Evolutionary conservation across 169 alveolate genomes (phyloP).

Genomic region (Plasmodium inui): DNA sequence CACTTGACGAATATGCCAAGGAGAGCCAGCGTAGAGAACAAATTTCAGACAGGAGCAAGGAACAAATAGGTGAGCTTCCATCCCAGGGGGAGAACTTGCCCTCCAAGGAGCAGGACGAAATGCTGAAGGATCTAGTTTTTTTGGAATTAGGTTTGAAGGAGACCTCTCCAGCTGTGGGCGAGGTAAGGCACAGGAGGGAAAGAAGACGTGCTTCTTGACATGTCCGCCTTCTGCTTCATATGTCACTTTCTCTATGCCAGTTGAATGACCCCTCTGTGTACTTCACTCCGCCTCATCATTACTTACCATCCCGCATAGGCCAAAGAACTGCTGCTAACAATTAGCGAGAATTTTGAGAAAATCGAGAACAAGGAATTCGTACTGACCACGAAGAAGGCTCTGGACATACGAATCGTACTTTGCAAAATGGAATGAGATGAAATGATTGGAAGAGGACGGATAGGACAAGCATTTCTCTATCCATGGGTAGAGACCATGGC

Average conservation of each 20-base stretch:
- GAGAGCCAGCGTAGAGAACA: constrained; percentile 8
- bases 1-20: constrained; percentile 24
- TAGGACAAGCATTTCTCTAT: background rate
- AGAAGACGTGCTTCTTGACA: background rate
- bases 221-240: background rate
- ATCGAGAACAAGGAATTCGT: constrained; percentile 48
- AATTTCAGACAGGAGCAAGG: background rate
- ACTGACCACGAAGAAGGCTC: constrained; percentile 31
- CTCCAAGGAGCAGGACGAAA: constrained; percentile 30
- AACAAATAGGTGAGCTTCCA: background rate
- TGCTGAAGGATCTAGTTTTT: constrained; percentile 35
- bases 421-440: background rate
- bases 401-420: constrained; percentile 60
- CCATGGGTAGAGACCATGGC: background rate
- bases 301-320: constrained; percentile 1
- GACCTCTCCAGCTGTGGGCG: constrained; percentile 3
- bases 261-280: background rate
- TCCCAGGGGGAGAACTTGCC: background rate
- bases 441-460: background rate
- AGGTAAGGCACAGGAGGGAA: background rate
- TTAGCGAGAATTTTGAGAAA: constrained; percentile 28
- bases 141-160: constrained; percentile 48
- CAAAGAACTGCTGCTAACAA: constrained; percentile 17
- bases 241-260: background rate
- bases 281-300: background rate